phyloP scores from a whole-genome alignment of 2,329 filamentous ascomycete species.

The Xylariaceae sp. region DNA sequence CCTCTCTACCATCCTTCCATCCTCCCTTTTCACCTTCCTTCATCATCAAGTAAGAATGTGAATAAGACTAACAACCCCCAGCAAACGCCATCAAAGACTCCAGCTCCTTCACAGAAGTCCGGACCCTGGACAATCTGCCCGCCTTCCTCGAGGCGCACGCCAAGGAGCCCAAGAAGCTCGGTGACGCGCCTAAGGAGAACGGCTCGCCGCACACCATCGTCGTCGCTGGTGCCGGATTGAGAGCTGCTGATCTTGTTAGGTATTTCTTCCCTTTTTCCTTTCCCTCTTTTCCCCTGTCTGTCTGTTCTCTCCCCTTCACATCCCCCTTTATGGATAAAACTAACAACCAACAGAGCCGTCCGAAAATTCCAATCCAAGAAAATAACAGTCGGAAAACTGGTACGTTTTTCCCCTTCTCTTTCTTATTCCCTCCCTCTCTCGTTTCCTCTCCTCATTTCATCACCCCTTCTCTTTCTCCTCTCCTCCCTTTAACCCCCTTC shows the following conservation, averaged over 20 bases:
- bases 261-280: conserved; percentile 32
- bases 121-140: conserved; percentile 68
- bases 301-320: not conserved
- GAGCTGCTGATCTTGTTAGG: conserved; percentile 80
- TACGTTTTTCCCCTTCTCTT: conserved; percentile 24
- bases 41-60: not conserved
- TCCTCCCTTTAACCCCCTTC: not conserved
- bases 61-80: conserved; percentile 31
- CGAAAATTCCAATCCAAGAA: conserved; percentile 76
- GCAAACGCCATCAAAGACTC: conserved; percentile 75
- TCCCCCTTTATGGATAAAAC: not conserved
- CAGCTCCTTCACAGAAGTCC: conserved; percentile 62
- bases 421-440: too few relatives aligned
- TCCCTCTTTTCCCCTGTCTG: not conserved
- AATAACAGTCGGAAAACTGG: conserved; percentile 74
- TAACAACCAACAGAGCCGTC: conserved; percentile 49
- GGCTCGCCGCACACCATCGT: conserved; percentile 82
- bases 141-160: conserved; percentile 68
- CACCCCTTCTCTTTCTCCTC: not conserved
- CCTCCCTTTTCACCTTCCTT: not conserved
- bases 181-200: conserved; percentile 60
- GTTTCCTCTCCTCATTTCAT: too few relatives aligned
- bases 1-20: not conserved
- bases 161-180: conserved; percentile 53
- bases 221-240: conserved; percentile 75